Base-by-base conservation (phyloP, 176 grass and related monocot genomes). In the Avena insularis region DNA sequence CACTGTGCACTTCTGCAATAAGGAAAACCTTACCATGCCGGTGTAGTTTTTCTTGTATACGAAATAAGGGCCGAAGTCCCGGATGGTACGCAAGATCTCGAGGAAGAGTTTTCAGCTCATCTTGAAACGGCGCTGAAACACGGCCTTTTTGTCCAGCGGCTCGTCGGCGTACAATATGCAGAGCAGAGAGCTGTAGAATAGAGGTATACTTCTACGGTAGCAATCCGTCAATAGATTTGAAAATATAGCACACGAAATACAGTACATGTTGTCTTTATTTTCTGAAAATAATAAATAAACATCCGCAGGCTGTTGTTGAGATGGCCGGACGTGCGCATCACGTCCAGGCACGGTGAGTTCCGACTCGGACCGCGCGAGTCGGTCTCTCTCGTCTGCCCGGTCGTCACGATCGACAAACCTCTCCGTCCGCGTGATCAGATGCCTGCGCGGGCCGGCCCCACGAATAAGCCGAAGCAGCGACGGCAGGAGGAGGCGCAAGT, bases 391-490 rank as follows among this genome's bases (percentile, higher is more conserved):
- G 43, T 53, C 73, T 50, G 2, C 17, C 43, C 70, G 68, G 71
- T 53, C 47, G 72, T 27, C 6, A 76, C 47, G 72, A 29, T 29
- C 29, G 29, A 13, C 72, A 76, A 9, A 12, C 25, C 23, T 75
- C 3, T 77, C 33, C 0, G 45, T 77, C 33, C 0, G 45, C 50
- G 45, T 46, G 47, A 9, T 53, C 47, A 2, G 72, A 15, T 43
- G 47, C 38, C 20, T 8, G 7, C 12, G 29, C 29, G 29, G 29
- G 71, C 38, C 45, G 70, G n/a, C 6, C 78, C 83, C 49, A 2
- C 6, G 7, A 77, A 82, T 67, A 77, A 89, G 75, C 78, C n/a
- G 81, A 67, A 86, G 23, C 83, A 13, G 40, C 33, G 57, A 35
- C 77, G 25, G 63, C 2, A 13, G 4, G 2, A 6, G 31, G 3